Conservation (phyloP, 1,284 basidiomycete genomes). For the Apiotrichum laibachii region DNA sequence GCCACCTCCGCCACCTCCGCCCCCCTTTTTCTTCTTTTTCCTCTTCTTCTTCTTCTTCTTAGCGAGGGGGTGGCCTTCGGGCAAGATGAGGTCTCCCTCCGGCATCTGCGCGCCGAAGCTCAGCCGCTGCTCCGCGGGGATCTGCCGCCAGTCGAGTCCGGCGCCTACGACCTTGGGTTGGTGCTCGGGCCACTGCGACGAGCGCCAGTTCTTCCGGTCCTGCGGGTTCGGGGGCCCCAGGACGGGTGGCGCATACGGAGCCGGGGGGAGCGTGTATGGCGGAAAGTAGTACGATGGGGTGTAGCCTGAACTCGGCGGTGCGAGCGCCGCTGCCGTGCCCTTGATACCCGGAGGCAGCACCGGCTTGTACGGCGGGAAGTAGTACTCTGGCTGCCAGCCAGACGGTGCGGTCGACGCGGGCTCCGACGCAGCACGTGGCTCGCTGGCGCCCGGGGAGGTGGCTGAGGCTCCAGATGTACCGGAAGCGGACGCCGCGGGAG, state of each 20-base stretch:
- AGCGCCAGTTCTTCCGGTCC: conserved; percentile 25
- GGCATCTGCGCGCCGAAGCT: conserved; percentile 36
- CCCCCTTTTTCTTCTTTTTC: conserved; percentile 8
- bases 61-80: background rate
- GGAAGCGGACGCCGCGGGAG: no score
- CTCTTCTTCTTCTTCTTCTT: conserved; percentile 13
- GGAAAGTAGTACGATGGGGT: background rate
- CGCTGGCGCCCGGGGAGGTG: no score
- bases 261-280: conserved; percentile 10
- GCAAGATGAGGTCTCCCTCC: conserved; percentile 16
- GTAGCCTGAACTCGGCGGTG: background rate
- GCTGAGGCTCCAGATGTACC: no score
- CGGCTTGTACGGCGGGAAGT: background rate
- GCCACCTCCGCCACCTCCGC: conserved; percentile 6
- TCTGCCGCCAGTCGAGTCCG: conserved; percentile 34
- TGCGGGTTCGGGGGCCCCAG: conserved; percentile 26
- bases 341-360: background rate
- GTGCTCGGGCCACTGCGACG: conserved; percentile 7
- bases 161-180: conserved; percentile 32
- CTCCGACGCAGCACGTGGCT: no score
- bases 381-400: background rate
- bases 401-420: background rate
- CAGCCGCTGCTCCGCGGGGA: conserved; percentile 25
- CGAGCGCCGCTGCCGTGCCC: background rate
- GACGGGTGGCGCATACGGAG: conserved; percentile 33